Percentiles rank a stretch among this genome's conserved stretches.
These are phyloP conservation scores for Pezicula rhizophila DNA, from an alignment of 2,329 filamentous ascomycete genomes.

Conservation along the genomic window DNA sequence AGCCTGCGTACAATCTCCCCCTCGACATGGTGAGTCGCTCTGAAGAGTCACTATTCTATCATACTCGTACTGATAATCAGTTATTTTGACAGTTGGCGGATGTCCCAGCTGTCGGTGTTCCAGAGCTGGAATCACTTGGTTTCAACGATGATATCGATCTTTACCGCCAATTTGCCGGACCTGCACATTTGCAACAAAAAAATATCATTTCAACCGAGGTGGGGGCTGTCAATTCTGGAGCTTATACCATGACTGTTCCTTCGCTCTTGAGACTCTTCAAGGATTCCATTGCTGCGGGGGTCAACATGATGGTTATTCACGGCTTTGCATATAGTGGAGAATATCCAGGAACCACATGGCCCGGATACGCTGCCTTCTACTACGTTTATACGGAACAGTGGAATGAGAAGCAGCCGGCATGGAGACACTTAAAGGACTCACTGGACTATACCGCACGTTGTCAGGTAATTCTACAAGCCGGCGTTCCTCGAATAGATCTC, in stretches of 20 bases:
- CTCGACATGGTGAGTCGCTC: constrained; percentile 29
- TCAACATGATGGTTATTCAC: constrained; percentile 39
- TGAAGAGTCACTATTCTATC: constrained; percentile 3
- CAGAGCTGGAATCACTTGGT: constrained; percentile 34
- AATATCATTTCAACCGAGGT: constrained; percentile 33
- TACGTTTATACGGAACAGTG: constrained; percentile 36
- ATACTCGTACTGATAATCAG: not conserved
- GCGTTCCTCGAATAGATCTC: constrained; percentile 33
- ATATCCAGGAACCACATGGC: constrained; percentile 42
- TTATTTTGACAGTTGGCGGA: constrained; percentile 10
- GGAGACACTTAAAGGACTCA: constrained; percentile 28
- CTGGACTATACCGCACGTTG: constrained; percentile 32
- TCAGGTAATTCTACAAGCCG: constrained; percentile 32
- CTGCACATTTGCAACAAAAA: constrained; percentile 30
- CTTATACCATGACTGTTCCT: constrained; percentile 20
- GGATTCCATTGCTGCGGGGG: constrained; percentile 31
- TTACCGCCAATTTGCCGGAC: constrained; percentile 33
- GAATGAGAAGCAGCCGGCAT: constrained; percentile 33
- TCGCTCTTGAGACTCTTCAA: constrained; percentile 30
- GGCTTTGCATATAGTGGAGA: constrained; percentile 34
- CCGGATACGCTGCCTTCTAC: constrained; percentile 36
- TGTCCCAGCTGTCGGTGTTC: constrained; percentile 30
- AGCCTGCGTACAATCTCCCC: constrained; percentile 34
- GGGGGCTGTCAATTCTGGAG: constrained; percentile 21
- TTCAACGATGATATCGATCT: constrained; percentile 31